These are phyloP conservation scores for Boletus rufocinnamomeus DNA, from an alignment of 768 basidiomycete genomes.

Conservation along the genomic window DNA sequence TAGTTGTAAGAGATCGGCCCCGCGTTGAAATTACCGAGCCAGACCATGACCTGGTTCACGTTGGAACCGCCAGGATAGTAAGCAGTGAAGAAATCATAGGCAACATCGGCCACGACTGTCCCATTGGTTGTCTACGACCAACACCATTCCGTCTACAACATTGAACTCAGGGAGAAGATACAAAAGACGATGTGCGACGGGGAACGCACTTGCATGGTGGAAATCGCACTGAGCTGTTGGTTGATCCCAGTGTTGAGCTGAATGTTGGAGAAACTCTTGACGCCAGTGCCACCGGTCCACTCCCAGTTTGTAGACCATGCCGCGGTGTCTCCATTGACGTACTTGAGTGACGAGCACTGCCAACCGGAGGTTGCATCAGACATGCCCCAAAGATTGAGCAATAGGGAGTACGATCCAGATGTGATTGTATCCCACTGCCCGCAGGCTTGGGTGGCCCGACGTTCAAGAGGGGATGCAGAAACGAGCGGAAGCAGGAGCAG, in stretches of 20 bases:
- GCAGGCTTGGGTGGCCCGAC: constrained; percentile 20
- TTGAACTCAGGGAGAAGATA: not conserved
- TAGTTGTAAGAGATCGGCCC: constrained; percentile 58
- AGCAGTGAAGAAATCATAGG: constrained; percentile 68
- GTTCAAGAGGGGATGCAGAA: constrained; percentile 7
- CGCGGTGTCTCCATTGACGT: constrained; percentile 42
- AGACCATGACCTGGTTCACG: constrained; percentile 58
- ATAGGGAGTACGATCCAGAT: constrained; percentile 49
- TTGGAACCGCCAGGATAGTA: constrained; percentile 47
- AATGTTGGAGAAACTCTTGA: constrained; percentile 67
- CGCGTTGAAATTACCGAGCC: constrained; percentile 60
- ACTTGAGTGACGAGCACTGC: constrained; percentile 51
- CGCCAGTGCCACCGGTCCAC: constrained; percentile 52
- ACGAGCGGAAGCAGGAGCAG: constrained; percentile 28
- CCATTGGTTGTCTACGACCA: constrained; percentile 52
- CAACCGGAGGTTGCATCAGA: constrained; percentile 46
- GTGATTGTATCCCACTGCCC: constrained; percentile 55
- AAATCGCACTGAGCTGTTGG: constrained; percentile 54
- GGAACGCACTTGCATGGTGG: constrained; percentile 52
- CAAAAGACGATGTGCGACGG: not conserved
- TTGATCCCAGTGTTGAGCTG: constrained; percentile 52
- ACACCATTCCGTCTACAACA: constrained; percentile 49
- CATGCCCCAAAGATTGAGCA: constrained; percentile 50
- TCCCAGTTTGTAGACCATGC: constrained; percentile 55
- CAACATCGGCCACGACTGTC: constrained; percentile 52